Evolutionary conservation across 2,329 filamentous ascomycete species (phyloP), one percentile per base, ranked within the genome.

Genomic region (Colletotrichum orchidophilum): DNA sequence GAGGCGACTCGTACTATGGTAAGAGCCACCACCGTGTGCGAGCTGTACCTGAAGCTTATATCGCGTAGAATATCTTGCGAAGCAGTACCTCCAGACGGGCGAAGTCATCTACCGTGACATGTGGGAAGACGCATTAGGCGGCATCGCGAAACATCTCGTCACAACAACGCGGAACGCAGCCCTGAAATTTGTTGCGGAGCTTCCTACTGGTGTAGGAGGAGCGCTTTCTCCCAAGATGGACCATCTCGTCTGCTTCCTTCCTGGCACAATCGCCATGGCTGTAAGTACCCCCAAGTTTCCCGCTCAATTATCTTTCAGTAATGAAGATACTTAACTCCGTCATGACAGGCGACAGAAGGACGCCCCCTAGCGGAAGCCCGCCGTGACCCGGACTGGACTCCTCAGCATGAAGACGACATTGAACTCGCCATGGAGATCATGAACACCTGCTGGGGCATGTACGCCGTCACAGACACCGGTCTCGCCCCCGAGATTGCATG

Each of bases 371-470:
- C 88, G 0, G 90, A 94, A 77, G 95, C 96, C 11, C 91, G 90
- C 75, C 92, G 93, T 78, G 85, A 88, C 1, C 83, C 90, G 0
- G 87, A 84, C 9, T 98, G 96, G 96, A 90, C 88, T 26, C 86
- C 89, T 74, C 88, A 92, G 78, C 91, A 96, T 76, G 95, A 97
- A 70, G 92, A 93, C 73, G 94, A 98, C 78, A 95, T 99, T 83
- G 83, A 90, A 71, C 90, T 99, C 31, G 94, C 96, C 1, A 90
- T 90, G 73, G 95, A 98, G 83, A 85, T 99, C 68, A 98, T 93
- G 86, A 96, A 97, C 72, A 98, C 96, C 1, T 99, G 96, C 86
- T 97, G 96, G 94, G 95, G 94, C 77, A 98, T 96, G 90, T 98
- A 98, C 84, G 93, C 94, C 78, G 92, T 87, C 76, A 98, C 95